Base-by-base conservation (phyloP, 1,284 basidiomycete genomes). In the Leccinum colubrinum region DNA sequence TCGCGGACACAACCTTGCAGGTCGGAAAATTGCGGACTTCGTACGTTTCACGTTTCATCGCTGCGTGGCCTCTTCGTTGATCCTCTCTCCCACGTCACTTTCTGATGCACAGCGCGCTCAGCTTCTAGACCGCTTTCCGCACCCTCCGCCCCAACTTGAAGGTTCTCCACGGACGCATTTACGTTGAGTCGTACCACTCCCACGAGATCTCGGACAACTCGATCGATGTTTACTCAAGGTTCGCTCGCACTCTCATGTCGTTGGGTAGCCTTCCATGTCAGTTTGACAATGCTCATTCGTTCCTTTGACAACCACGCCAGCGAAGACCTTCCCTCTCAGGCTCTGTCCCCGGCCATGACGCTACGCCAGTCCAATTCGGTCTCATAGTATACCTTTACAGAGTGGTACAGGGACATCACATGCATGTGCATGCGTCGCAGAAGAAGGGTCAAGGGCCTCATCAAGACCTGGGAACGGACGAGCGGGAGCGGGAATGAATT, bases 371-470 rank as follows among this genome's bases (percentile, higher is more conserved):
- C 70, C 46, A 61, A 72, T 59, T 67, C 67, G 1, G 59, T 27
- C 27, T 27, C 27, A 6, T 27, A 25, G 25, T 25, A 27, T 39
- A 64, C 65, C 7, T 66, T 27, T 27, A 27, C 27, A 27, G 70
- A 71, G 59, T 62, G 73, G 51, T 75, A 76, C 57, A 64, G 60
- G 59, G 74, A 74, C 55, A 68, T 74, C n/a, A 71, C 74, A 6
- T 60, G 60, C 14, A 66, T 75, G 58, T 66, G 69, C 11, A 58
- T 62, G 37, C 65, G 72, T 48, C 73, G 70, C 17, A 56, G 72
- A 37, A 74, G 72, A 15, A 73, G 27, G 27, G 27, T 27, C 27
- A 27, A 27, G 27, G 27, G 72, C 30, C 72, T 74, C 9, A 66
- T 76, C 6, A 67, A 70, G 35, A 73, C 65, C 35, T 75, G 68